Base-by-base conservation (phyloP, 352 stramenopile species). In the Phytophthora capsici region DNA sequence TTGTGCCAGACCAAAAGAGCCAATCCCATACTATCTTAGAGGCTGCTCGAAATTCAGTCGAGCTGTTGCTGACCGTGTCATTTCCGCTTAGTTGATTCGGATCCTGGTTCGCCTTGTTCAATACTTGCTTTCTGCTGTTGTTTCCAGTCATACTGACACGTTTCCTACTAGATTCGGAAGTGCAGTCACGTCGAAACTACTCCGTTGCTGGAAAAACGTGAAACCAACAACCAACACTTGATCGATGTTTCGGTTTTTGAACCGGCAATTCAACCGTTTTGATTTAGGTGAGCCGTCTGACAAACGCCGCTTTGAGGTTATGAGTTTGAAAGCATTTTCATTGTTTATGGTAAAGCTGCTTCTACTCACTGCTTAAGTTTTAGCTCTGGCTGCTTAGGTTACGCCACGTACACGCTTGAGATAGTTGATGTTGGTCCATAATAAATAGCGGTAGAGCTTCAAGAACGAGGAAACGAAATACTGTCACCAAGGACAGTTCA, bases 1-100 rank as follows among this genome's bases (percentile, higher is more conserved):
- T 93, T 17, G 68, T 48, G 17, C 87, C 77, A 2, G 80, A 82
- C 84, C 84, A 92, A 51, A 62, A 71, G n/a, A 84, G 56, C 84
- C 81, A 93, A 6, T 80, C 54, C 83, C 80, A 92, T 19, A 65
- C 66, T n/a, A 81, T 54, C 16, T 68, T 34, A 34, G 28, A 34
- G 9, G 8, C 3, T 34, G 7, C 28, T 13, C 14, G 28, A 34
- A 34, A 34, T 34, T 34, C 28, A 34, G 2, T 34, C 1, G n/a
- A 45, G 7, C 41, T 68, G 45, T 58, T 72, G 38, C 25, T 53
- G 34, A 36, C 62, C 41, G 52, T 12, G 14, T 4, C 25, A 2
- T 55, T 37, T n/a, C 38, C 28, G n/a, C 22, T 40, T 23, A 55
- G 16, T 40, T 58, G 7, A 6, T 12, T 65, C 22, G 40, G 26